Conservation (phyloP, 768 basidiomycete genomes). For the Amanita muscaria region DNA sequence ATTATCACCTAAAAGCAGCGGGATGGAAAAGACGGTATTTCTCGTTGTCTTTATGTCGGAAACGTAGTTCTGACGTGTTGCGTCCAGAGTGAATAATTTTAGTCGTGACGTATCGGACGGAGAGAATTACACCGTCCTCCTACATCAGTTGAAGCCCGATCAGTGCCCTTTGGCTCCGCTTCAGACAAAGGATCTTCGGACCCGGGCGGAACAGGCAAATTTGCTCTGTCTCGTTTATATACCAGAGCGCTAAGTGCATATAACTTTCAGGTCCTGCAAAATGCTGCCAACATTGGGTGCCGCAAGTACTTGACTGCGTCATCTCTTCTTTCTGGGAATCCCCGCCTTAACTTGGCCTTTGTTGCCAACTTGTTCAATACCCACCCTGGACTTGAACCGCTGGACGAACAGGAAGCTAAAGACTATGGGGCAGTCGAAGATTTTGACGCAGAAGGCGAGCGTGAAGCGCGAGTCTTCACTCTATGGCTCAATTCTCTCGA, state of each 20-base stretch:
- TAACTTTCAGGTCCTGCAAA: slow-evolving; percentile 63
- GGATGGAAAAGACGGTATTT: slow-evolving; percentile 85
- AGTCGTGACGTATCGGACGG: slow-evolving; percentile 95
- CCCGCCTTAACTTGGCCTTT: slow-evolving; percentile 94
- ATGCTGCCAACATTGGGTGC: slow-evolving; percentile 90
- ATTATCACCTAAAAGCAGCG: slow-evolving; percentile 94
- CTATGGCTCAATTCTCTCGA: slow-evolving; percentile 97
- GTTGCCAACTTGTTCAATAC: slow-evolving; percentile 99
- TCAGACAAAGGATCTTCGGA: slow-evolving; percentile 72
- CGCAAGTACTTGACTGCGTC: slow-evolving; percentile 92
- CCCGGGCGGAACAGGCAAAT: slow-evolving; percentile 75
- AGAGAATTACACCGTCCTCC: slow-evolving; percentile 94
- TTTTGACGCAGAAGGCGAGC: slow-evolving; percentile 98
- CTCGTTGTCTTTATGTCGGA: neutral
- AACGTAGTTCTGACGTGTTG: neutral
- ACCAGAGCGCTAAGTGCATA: neutral
- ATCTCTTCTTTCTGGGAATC: slow-evolving; percentile 89
- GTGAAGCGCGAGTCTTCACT: slow-evolving; percentile 95
- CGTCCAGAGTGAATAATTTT: slow-evolving; percentile 86
- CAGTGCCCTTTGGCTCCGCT: slow-evolving; percentile 88
- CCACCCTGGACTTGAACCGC: slow-evolving; percentile 86
- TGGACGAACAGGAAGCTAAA: slow-evolving; percentile 91
- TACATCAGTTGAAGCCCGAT: slow-evolving; percentile 93
- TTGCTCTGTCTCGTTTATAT: neutral
- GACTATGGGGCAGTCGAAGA: slow-evolving; percentile 88